Evolutionary conservation across 2,329 filamentous ascomycete species (phyloP).

Genomic region (Monosporascus ibericus): DNA sequence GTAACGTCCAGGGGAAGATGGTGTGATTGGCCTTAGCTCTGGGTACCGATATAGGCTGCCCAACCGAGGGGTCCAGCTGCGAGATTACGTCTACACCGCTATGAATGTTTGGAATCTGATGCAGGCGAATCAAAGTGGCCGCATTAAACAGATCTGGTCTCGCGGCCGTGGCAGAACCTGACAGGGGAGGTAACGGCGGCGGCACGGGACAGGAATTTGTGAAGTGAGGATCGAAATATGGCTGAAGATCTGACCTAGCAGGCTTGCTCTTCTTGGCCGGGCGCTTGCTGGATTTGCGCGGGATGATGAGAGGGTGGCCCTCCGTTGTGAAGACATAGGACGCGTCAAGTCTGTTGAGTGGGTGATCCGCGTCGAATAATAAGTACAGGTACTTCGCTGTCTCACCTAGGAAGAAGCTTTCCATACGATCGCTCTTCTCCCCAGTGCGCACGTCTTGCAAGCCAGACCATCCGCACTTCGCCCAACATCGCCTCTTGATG

Average conservation of each 20-base stretch:
- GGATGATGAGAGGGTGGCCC: constrained; percentile 86
- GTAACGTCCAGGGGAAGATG: constrained; percentile 90
- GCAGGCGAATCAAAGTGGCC: constrained; percentile 74
- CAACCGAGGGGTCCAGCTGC: constrained; percentile 6
- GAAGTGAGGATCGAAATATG: constrained; percentile 38
- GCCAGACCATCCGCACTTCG: constrained; percentile 88
- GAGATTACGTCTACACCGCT: constrained; percentile 22
- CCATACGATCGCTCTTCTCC: constrained; percentile 90
- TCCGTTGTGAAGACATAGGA: constrained; percentile 94
- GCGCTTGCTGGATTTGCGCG: constrained; percentile 35
- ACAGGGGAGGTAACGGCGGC: constrained; percentile 55
- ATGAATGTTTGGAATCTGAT: constrained; percentile 66
- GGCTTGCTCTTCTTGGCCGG: constrained; percentile 10
- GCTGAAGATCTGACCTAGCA: constrained; percentile 16
- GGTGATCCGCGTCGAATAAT: constrained; percentile 79
- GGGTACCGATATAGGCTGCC: constrained; percentile 2
- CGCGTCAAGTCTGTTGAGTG: constrained; percentile 78
- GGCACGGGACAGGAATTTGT: constrained; percentile 63
- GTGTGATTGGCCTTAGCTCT: constrained; percentile 68
- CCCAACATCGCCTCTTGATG: constrained; percentile 83
- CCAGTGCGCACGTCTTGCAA: constrained; percentile 76
- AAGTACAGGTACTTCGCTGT: constrained; percentile 95
- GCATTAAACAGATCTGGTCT: constrained; percentile 83
- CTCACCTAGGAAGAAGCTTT: constrained; percentile 96
- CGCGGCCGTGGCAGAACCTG: constrained; percentile 72